Evolutionary conservation across 1,284 basidiomycete genomes (phyloP).

Genomic region (Sporisorium reilianum): DNA sequence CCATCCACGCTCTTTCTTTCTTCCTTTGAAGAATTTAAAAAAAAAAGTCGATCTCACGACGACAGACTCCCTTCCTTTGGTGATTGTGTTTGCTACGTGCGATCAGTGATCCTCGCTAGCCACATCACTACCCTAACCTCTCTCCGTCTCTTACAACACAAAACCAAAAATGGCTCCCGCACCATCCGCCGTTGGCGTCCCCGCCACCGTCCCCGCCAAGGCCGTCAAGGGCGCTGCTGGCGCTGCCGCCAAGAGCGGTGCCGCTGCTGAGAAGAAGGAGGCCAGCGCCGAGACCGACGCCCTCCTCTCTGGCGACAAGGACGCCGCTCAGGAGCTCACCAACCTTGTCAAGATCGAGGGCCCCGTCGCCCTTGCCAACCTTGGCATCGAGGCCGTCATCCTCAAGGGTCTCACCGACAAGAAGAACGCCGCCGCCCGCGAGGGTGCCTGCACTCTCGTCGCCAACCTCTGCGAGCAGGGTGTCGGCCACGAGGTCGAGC

Average conservation of each 20-base stretch:
- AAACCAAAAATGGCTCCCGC: conserved; percentile 53
- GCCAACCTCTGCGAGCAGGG: conserved; percentile 79
- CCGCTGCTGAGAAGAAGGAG: conserved; percentile 68
- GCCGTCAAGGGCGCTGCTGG: conserved; percentile 64
- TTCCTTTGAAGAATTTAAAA: conserved; percentile 32
- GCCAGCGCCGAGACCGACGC: conserved; percentile 70
- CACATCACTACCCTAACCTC: conserved; percentile 8
- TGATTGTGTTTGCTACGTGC: conserved; percentile 25
- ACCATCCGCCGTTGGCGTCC: conserved; percentile 61
- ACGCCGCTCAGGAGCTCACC: conserved; percentile 71
- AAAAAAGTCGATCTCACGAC: conserved; percentile 41
- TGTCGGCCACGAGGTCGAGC: conserved; percentile 87
- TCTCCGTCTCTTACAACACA: background rate
- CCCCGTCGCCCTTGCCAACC: conserved; percentile 80
- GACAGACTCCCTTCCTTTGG: conserved; percentile 25
- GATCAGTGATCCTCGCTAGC: conserved; percentile 31
- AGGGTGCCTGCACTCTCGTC: conserved; percentile 78
- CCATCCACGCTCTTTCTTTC: conserved; percentile 26
- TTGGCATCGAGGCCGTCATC: conserved; percentile 83
- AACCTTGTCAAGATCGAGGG: conserved; percentile 76
- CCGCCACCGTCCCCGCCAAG: conserved; percentile 65
- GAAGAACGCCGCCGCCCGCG: conserved; percentile 79
- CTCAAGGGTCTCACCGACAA: conserved; percentile 78
- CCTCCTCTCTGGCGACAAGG: conserved; percentile 69
- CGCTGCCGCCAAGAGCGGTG: conserved; percentile 66